Evolutionary conservation across 805 yeast species (phyloP).

Genomic region (Komagataella mondaviorum): DNA sequence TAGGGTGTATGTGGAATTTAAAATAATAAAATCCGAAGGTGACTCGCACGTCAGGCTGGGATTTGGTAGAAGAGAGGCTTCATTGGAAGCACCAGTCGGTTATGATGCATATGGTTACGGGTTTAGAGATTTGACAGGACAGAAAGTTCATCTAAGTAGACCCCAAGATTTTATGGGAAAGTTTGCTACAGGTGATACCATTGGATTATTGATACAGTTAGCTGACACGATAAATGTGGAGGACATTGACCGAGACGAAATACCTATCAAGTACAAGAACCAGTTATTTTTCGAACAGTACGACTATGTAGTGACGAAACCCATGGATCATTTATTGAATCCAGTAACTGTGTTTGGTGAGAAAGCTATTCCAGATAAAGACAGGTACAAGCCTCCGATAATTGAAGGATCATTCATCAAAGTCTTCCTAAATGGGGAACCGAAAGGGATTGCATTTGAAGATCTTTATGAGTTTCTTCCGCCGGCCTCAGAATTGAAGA

Average conservation of each 20-base stretch:
- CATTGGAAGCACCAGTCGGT: conserved; percentile 91
- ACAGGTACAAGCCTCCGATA: conserved; percentile 30
- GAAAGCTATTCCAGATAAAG: conserved; percentile 40
- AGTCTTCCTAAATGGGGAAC: conserved; percentile 68
- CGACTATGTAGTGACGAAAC: conserved; percentile 59
- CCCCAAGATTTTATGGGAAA: conserved; percentile 37
- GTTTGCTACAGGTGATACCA: conserved; percentile 63
- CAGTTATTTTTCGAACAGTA: conserved; percentile 73
- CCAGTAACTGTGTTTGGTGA: conserved; percentile 66
- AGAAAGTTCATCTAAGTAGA: conserved; percentile 62
- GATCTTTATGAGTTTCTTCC: conserved; percentile 68
- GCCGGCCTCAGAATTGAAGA: conserved; percentile 47
- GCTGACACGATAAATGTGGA: conserved; percentile 20
- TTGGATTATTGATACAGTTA: conserved; percentile 64
- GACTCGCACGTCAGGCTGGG: conserved; percentile 67
- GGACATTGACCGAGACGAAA: conserved; percentile 65
- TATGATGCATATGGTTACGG: conserved; percentile 93
- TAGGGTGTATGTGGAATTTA: conserved; percentile 64
- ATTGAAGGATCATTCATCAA: conserved; percentile 46
- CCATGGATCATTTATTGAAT: conserved; percentile 60
- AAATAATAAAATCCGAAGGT: conserved; percentile 30
- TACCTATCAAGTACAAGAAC: conserved; percentile 72
- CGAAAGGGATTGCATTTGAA: conserved; percentile 51
- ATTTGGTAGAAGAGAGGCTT: conserved; percentile 71
- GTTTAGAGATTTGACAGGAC: conserved; percentile 65